Evolutionary conservation across 345 rosid species (phyloP).

Genomic region (Rhizophora apiculata): DNA sequence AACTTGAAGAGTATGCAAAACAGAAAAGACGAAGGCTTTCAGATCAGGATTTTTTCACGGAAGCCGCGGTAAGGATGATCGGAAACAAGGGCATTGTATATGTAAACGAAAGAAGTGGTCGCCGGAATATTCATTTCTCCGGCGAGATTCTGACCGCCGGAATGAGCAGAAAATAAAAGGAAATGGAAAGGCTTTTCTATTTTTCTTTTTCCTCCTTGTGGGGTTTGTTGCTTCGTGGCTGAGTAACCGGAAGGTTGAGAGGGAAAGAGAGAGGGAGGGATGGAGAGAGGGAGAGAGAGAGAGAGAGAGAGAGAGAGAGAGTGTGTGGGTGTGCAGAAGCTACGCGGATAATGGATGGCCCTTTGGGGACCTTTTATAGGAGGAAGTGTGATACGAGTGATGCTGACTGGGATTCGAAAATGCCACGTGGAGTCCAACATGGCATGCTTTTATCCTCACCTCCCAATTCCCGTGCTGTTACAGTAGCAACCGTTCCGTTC

Average conservation of each 20-base stretch:
- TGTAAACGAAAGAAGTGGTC: constrained; percentile 12
- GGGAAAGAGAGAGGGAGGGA: too few species aligned
- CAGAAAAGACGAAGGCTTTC: neutral
- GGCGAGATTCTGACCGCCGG: constrained; percentile 42
- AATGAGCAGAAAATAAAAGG: neutral
- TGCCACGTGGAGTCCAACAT: constrained; percentile 9
- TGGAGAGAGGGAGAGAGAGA: too few species aligned
- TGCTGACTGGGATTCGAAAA: constrained; percentile 36
- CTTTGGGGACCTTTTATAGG: constrained; percentile 36
- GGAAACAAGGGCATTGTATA: constrained; percentile 45
- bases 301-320: too few species aligned
- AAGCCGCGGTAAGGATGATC: constrained; percentile 70
- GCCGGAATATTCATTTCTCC: constrained; percentile 54
- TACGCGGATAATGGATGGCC: neutral
- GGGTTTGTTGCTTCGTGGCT: constrained; percentile 4
- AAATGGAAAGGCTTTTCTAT: neutral
- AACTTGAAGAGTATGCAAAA: constrained; percentile 9
- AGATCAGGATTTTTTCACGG: constrained; percentile 33
- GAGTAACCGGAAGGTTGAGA: too few species aligned
- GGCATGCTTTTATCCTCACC: neutral
- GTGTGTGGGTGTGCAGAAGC: too few species aligned
- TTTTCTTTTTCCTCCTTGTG: neutral
- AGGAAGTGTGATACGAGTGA: neutral
- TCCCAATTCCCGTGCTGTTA: constrained; percentile 6
- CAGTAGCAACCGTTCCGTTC: too few species aligned